Conservation (phyloP, 441 rosid species). For the Croton setiger region DNA sequence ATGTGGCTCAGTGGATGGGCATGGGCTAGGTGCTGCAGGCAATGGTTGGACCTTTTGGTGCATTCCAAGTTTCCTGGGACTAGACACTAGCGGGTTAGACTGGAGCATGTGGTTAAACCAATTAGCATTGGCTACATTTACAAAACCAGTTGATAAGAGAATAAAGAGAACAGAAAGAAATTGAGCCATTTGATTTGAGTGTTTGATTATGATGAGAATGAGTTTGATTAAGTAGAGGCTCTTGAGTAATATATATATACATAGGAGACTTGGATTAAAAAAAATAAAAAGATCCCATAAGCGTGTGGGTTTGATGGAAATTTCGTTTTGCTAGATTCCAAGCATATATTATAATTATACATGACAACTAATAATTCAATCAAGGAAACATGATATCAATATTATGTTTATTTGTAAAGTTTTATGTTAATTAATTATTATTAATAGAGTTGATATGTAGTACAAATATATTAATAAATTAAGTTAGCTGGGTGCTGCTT, state of each 20-base stretch:
- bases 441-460: neutral
- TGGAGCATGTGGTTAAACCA: slow-evolving; percentile 12
- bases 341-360: slow-evolving; percentile 10
- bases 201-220: neutral
- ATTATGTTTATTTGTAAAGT: slow-evolving; percentile 13
- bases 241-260: slow-evolving; percentile 10
- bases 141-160: slow-evolving; percentile 23
- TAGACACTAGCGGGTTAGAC: slow-evolving; percentile 19
- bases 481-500: neutral
- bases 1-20: slow-evolving; percentile 21
- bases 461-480: neutral
- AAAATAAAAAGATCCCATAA: slow-evolving; percentile 5
- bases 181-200: slow-evolving; percentile 36
- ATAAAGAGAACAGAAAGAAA: slow-evolving; percentile 31
- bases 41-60: slow-evolving; percentile 17
- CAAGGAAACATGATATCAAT: slow-evolving; percentile 36
- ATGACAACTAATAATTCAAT: slow-evolving; percentile 29
- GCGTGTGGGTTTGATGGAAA: slow-evolving; percentile 39
- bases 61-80: slow-evolving; percentile 51
- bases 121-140: slow-evolving; percentile 30
- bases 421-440: slow-evolving; percentile 2
- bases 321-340: slow-evolving; percentile 33
- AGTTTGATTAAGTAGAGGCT: slow-evolving; percentile 1
- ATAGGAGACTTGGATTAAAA: neutral
- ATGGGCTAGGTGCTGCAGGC: slow-evolving; percentile 13